Evolutionary conservation across 1,139 yeast species (phyloP).

Genomic region (Magnusiomyces fungicola): DNA sequence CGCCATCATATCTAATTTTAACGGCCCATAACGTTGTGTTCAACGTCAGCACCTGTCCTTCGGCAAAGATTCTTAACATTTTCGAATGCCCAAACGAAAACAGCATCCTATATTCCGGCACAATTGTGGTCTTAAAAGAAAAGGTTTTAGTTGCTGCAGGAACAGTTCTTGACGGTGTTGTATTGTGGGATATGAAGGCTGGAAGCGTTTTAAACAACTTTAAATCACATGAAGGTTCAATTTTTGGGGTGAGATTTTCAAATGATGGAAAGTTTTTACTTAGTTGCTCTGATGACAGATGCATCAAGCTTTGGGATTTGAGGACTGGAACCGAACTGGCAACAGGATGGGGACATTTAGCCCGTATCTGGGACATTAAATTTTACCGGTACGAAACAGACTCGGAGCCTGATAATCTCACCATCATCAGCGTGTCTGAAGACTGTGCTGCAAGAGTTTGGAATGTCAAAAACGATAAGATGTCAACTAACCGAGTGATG

Average conservation of each 20-base stretch:
- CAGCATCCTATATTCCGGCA: conserved; percentile 82
- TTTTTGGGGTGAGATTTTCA: conserved; percentile 71
- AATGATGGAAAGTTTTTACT: conserved; percentile 48
- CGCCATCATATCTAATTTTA: conserved; percentile 53
- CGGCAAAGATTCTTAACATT: conserved; percentile 34
- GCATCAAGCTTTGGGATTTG: conserved; percentile 69
- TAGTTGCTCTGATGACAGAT: conserved; percentile 90
- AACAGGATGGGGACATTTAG: conserved; percentile 94
- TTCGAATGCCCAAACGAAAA: conserved; percentile 54
- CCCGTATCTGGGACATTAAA: conserved; percentile 80
- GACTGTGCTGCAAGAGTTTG: conserved; percentile 86
- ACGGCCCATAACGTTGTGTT: conserved; percentile 78
- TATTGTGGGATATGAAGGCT: conserved; percentile 52
- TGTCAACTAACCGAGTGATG: conserved; percentile 41
- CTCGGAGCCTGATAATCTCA: conserved; percentile 20
- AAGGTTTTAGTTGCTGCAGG: conserved; percentile 69
- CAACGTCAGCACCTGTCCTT: conserved; percentile 35
- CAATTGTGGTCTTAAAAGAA: conserved; percentile 44
- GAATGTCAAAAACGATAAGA: conserved; percentile 36
- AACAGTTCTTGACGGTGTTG: conserved; percentile 83
- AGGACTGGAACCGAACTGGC: conserved; percentile 49
- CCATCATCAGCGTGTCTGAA: conserved; percentile 67
- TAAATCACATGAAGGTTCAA: conserved; percentile 81
- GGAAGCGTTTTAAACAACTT: conserved; percentile 47
- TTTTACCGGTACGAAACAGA: conserved; percentile 38